These are phyloP conservation scores for Delonix regia DNA, from an alignment of 306 rosid genomes.

Conservation along the genomic window DNA sequence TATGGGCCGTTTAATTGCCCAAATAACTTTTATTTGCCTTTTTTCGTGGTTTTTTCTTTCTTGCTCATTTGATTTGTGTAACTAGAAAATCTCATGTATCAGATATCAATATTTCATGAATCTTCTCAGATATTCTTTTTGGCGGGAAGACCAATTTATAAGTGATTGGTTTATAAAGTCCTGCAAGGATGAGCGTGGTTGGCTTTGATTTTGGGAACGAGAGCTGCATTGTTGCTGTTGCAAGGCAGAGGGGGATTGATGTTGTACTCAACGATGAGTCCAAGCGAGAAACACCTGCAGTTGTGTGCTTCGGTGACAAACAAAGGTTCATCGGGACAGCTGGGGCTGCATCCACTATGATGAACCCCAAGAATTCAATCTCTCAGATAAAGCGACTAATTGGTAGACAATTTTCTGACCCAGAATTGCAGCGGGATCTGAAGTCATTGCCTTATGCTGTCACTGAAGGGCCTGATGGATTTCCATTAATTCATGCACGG, in stretches of 20 bases:
- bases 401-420: conserved; percentile 77
- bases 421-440: conserved; percentile 79
- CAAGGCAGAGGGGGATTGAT: conserved; percentile 95
- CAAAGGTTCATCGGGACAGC: conserved; percentile 96
- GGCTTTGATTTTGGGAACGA: conserved; percentile 98
- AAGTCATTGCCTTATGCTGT: conserved; percentile 71
- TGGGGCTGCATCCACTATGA: conserved; percentile 93
- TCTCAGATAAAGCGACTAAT: conserved; percentile 81
- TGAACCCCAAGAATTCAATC: conserved; percentile 89
- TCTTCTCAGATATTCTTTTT: conserved; percentile 2
- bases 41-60: not conserved
- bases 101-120: not conserved
- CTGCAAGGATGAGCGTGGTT: conserved; percentile 86
- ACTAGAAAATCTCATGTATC: not conserved
- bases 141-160: conserved; percentile 1
- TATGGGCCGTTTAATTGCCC: not conserved
- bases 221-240: conserved; percentile 96
- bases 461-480: conserved; percentile 90
- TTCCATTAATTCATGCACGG: conserved; percentile 73
- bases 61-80: not conserved
- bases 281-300: conserved; percentile 91
- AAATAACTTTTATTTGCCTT: not conserved
- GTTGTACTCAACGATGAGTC: conserved; percentile 97
- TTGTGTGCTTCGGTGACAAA: conserved; percentile 93
- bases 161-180: not conserved